Evolutionary conservation across 441 rosid genomes (phyloP).

Genomic region (Mallotus repandus): DNA sequence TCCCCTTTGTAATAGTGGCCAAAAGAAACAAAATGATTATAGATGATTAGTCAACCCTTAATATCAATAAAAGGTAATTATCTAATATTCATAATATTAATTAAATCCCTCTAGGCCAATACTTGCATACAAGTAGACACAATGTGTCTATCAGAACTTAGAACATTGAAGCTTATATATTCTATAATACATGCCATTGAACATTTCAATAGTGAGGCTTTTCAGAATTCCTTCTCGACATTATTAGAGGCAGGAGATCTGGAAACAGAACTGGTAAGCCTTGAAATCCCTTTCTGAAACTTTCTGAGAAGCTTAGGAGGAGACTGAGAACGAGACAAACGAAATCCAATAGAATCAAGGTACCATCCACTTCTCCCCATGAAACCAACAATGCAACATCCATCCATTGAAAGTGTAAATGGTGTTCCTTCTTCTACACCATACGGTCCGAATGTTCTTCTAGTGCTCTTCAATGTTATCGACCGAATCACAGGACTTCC

Average conservation of each 20-base stretch:
- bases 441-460: slow-evolving; percentile 57
- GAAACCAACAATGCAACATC: slow-evolving; percentile 59
- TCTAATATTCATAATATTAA: too few species aligned
- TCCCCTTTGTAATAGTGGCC: too few species aligned
- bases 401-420: slow-evolving; percentile 52
- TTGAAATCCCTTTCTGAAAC: slow-evolving; percentile 46
- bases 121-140: too few species aligned
- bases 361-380: slow-evolving; percentile 76
- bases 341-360: slow-evolving; percentile 67
- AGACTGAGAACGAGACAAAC: slow-evolving; percentile 42
- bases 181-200: neutral
- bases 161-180: neutral
- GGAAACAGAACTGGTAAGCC: slow-evolving; percentile 39
- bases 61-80: too few species aligned
- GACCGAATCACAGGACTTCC: slow-evolving; percentile 67
- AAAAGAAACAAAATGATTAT: too few species aligned
- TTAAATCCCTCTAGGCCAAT: too few species aligned
- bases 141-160: too few species aligned
- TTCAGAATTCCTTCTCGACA: neutral
- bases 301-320: slow-evolving; percentile 40
- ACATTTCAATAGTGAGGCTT: slow-evolving; percentile 5
- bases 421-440: slow-evolving; percentile 76
- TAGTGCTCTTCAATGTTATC: slow-evolving; percentile 61
- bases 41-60: too few species aligned
- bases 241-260: slow-evolving; percentile 9